Evolutionary conservation across 208 protist species (phyloP).

Genomic region (Leptomonas seymouri): DNA sequence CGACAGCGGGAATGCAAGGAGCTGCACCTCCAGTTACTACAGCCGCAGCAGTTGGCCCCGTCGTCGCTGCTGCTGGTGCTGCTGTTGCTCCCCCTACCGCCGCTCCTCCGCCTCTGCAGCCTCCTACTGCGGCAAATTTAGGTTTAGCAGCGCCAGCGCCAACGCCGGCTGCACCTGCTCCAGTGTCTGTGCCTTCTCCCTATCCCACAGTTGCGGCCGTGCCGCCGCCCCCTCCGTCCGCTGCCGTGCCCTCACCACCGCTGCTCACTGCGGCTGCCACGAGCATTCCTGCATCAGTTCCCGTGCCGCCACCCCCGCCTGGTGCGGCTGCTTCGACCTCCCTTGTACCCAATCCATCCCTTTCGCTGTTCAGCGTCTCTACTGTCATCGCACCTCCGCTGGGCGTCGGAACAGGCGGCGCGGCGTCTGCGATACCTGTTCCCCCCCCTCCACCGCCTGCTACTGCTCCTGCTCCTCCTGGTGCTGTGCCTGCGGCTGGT

Average conservation of each 20-base stretch:
- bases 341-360: constrained; percentile 6
- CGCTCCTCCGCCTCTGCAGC: not conserved
- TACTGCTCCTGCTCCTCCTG: not conserved
- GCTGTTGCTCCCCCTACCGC: not conserved
- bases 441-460: not conserved
- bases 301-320: not conserved
- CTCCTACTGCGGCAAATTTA: not conserved
- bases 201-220: not conserved
- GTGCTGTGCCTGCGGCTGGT: too few relatives aligned
- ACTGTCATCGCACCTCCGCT: constrained; percentile 1
- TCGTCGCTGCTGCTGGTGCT: not conserved
- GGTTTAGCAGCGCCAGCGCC: not conserved
- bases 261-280: not conserved
- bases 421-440: not conserved
- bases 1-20: not conserved
- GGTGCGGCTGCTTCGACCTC: not conserved
- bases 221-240: constrained; percentile 1
- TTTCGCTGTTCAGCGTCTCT: constrained; percentile 13
- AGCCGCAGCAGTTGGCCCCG: not conserved
- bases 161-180: not conserved
- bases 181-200: not conserved
- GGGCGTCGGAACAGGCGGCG: not conserved
- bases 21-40: not conserved
- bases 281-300: not conserved
- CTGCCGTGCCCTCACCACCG: too few relatives aligned